These are phyloP conservation scores for Sindora glabra DNA, from an alignment of 306 rosid genomes.

Conservation along the genomic window DNA sequence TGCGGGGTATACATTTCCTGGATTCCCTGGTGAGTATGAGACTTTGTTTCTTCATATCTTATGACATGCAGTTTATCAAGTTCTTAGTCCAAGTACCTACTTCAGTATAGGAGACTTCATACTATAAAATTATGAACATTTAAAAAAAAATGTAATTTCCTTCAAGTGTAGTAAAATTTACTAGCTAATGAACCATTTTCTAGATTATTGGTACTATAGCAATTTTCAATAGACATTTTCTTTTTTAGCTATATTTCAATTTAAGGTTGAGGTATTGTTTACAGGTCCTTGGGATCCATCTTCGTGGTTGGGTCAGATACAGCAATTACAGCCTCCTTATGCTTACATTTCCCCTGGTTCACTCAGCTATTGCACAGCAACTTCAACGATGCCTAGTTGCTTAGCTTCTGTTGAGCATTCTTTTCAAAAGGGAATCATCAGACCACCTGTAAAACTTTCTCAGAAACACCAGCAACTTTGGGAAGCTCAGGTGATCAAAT, in stretches of 20 bases:
- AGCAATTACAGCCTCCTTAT: constrained; percentile 29
- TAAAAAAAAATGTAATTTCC: background rate
- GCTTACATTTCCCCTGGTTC: constrained; percentile 23
- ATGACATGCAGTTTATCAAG: background rate
- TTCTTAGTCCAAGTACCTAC: too few species aligned
- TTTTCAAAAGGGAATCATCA: constrained; percentile 28
- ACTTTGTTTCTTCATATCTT: constrained; percentile 1
- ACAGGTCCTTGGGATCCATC: constrained; percentile 45
- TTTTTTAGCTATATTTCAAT: constrained; percentile 2
- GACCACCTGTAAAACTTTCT: constrained; percentile 26
- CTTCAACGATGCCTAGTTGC: constrained; percentile 5
- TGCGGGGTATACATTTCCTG: constrained; percentile 33
- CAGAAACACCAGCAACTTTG: constrained; percentile 46
- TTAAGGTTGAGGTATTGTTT: constrained; percentile 3
- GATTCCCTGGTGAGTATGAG: constrained; percentile 34
- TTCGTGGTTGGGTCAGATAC: constrained; percentile 39
- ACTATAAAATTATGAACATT: background rate
- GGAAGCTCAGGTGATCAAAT: constrained; percentile 40
- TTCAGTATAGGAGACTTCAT: too few species aligned
- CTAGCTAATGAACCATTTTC: background rate
- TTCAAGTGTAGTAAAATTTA: background rate
- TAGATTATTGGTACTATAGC: background rate
- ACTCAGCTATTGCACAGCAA: constrained; percentile 19
- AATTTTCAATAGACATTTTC: background rate
- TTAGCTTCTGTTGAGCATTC: constrained; percentile 15